phyloP scores from a whole-genome alignment of 2,329 filamentous ascomycete species.

The Fusarium illudens region DNA sequence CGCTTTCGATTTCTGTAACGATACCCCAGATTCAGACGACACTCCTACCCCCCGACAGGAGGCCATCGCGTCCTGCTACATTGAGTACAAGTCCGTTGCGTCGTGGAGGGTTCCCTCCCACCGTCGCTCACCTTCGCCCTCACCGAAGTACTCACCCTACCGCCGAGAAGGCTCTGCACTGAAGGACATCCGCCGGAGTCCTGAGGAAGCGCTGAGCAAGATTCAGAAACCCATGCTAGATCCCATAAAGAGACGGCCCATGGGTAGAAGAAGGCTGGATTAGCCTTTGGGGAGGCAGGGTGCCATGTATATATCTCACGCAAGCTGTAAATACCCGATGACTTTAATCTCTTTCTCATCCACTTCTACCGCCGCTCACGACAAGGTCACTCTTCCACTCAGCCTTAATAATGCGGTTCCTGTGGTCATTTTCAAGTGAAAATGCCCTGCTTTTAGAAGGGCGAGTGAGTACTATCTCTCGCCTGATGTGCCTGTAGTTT shows the following conservation, averaged over 20 bases:
- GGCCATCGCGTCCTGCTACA: conserved; percentile 46
- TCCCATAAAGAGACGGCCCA: conserved; percentile 51
- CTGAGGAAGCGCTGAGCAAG: conserved; percentile 56
- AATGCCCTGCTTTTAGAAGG: conserved; percentile 34
- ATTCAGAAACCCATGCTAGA: conserved; percentile 59
- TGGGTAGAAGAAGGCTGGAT: conserved; percentile 52
- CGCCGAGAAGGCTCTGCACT: conserved; percentile 38
- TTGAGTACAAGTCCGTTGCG: conserved; percentile 48
- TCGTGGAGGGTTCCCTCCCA: conserved; percentile 47
- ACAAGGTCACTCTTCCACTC: conserved; percentile 30
- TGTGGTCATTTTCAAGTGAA: conserved; percentile 37
- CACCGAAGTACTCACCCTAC: conserved; percentile 47
- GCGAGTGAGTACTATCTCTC: conserved; percentile 34
- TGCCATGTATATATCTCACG: conserved; percentile 52
- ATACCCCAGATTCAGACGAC: conserved; percentile 54
- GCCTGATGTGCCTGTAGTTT: conserved; percentile 39
- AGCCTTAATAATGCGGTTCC: conserved; percentile 13
- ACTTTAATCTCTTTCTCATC: conserved; percentile 44
- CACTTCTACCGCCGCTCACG: conserved; percentile 12
- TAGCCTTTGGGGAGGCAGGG: conserved; percentile 48
- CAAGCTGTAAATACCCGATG: conserved; percentile 52
- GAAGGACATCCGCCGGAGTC: conserved; percentile 54
- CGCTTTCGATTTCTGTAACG: conserved; percentile 45
- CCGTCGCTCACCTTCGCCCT: conserved; percentile 47
- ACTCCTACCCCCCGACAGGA: conserved; percentile 56